Evolutionary conservation across 352 stramenopile genomes (phyloP).

Genomic region (Globisporangium cystogenes): DNA sequence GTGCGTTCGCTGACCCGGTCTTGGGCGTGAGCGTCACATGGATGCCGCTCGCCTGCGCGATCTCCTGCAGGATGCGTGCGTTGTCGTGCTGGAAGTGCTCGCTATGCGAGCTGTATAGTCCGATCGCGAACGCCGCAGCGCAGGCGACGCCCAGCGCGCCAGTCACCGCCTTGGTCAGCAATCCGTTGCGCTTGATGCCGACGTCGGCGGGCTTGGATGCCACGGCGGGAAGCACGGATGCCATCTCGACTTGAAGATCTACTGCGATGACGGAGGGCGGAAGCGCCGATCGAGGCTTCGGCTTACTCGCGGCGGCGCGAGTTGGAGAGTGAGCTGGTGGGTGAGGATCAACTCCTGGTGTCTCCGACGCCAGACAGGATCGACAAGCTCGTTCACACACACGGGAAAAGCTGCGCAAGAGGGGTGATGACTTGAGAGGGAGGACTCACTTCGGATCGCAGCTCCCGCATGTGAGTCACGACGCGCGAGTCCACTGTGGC

Average conservation of each 20-base stretch:
- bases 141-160: conserved; percentile 5
- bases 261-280: not conserved
- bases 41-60: conserved; percentile 21
- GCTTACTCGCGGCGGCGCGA: not conserved
- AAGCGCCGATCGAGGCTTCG: not conserved
- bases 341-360: too few species aligned
- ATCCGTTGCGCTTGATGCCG: not conserved
- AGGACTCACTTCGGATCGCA: not conserved
- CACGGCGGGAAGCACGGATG: conserved; percentile 1
- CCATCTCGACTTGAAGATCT: conserved; percentile 2
- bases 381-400: too few species aligned
- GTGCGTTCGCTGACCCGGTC: conserved; percentile 6
- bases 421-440: not conserved
- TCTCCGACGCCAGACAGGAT: not conserved
- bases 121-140: conserved; percentile 6
- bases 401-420: not conserved
- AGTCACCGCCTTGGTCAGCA: conserved; percentile 7
- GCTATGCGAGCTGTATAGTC: conserved; percentile 17
- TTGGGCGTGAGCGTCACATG: conserved; percentile 19
- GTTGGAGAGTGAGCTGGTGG: conserved; percentile 5
- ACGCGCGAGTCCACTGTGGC: not conserved
- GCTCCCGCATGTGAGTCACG: not conserved
- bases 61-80: conserved; percentile 17
- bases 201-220: not conserved
- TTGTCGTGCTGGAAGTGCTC: conserved; percentile 17